Base-by-base conservation (phyloP, 116 monocot species). In the Thalassia testudinum region DNA sequence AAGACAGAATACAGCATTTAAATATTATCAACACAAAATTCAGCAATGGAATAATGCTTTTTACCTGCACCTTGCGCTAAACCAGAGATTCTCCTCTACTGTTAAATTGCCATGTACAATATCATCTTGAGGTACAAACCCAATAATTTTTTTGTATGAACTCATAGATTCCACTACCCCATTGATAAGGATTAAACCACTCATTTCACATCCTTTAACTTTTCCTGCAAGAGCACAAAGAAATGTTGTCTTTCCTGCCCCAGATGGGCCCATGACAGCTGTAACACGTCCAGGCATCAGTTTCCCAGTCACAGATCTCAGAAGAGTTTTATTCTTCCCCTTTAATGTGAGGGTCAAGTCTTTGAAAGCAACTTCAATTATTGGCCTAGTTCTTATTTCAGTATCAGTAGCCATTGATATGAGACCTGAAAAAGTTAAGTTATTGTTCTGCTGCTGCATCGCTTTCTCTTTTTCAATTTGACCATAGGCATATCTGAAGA, bases 121-220 rank as follows among this genome's bases (percentile, higher is more conserved):
- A 62, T 97, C 97, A 79, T 97, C 97, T 71, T 97, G 97, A 7
- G 97, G 97, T 12, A 97, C 97, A 74, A 97, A 97, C 11, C 97
- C 89, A 37, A 97, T 97, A 18, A 97, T 97, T 65, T 72, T 97
- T 61, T 85, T 97, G 56, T 97, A 97, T 24, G 85, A 74, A 29
- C 70, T 74, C 52, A 97, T 72, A 1, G 89, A 72, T 54, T 97
- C 97, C 30, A 60, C 37, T 62, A 79, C 82, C 26, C 85, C 97
- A 69, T 97, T 97, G 62, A 97, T 85, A 50, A 97, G 81, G 64
- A 97, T 72, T 37, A 69, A 62, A 49, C 97, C 97, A 24, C 56
- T 70, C 57, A 69, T 66, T 50, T 78, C 67, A 47, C 97, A 97
- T 37, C 97, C 97, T 26, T 85, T 74, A 29, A 81, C 66, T 52